A percentile compares a stretch with the other conserved stretches of the same genome.
These are phyloP conservation scores for Herpetospermum pedunculosum DNA, from an alignment of 306 rosid genomes.

Conservation along the genomic window DNA sequence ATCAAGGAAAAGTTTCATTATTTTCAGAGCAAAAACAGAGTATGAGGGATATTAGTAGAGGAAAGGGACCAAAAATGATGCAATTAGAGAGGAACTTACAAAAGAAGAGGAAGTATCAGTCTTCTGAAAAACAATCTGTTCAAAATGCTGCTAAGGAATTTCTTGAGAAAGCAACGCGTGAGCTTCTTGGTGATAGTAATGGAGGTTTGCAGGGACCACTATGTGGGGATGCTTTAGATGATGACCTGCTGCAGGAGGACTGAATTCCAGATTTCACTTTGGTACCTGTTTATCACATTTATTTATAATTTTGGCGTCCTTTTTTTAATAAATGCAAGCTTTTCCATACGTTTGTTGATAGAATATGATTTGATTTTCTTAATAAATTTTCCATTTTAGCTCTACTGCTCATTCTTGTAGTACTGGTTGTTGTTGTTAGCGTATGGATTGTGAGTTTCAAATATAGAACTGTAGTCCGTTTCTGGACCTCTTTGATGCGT, in stretches of 20 bases:
- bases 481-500: neutral
- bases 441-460: neutral
- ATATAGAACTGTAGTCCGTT: neutral
- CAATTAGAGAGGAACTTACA: conserved; percentile 38
- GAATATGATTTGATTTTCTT: neutral
- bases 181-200: conserved; percentile 53
- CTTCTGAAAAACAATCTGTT: conserved; percentile 58
- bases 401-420: neutral
- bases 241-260: conserved; percentile 17
- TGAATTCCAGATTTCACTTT: conserved; percentile 20
- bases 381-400: neutral
- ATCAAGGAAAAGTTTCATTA: conserved; percentile 11
- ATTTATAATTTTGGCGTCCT: neutral
- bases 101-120: conserved; percentile 70
- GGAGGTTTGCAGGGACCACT: conserved; percentile 67
- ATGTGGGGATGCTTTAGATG: conserved; percentile 29
- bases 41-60: conserved; percentile 63
- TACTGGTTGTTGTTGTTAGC: neutral
- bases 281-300: neutral
- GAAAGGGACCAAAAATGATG: conserved; percentile 35
- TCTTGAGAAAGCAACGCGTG: conserved; percentile 78
- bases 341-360: neutral
- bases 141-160: conserved; percentile 70
- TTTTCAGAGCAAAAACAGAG: conserved; percentile 51
- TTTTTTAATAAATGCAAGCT: neutral